Evolutionary conservation across 305 asterid species (phyloP).

Genomic region (Petunia hybrid): DNA sequence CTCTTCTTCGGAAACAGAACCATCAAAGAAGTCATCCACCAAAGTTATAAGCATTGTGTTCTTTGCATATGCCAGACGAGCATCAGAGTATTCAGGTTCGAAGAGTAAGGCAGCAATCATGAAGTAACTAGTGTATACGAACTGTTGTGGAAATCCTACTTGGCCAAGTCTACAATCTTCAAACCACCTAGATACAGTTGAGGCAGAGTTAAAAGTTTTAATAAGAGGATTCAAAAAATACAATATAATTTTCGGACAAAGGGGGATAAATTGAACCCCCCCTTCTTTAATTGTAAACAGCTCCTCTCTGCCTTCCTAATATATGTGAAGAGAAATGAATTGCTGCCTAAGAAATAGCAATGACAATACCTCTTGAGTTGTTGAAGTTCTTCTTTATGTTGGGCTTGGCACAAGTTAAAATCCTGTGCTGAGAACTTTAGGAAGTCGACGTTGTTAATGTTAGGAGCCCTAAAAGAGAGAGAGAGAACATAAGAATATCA

Average conservation of each 20-base stretch:
- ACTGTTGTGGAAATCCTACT: constrained; percentile 37
- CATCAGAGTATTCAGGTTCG: background rate
- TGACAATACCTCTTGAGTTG: too few species aligned
- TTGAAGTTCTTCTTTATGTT: too few species aligned
- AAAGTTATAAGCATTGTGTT: constrained; percentile 36
- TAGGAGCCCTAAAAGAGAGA: too few species aligned
- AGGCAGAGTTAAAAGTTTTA: too few species aligned
- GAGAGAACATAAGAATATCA: too few species aligned
- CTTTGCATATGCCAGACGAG: constrained; percentile 44
- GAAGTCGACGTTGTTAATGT: too few species aligned
- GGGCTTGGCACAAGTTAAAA: too few species aligned
- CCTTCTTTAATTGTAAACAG: background rate
- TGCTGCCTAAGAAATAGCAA: too few species aligned
- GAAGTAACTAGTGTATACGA: constrained; percentile 32
- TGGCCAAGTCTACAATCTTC: constrained; percentile 43
- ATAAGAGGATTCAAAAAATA: background rate
- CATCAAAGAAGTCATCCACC: constrained; percentile 51
- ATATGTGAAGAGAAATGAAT: background rate
- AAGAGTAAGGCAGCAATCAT: constrained; percentile 40
- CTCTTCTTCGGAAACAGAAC: constrained; percentile 48
- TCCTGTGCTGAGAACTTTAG: too few species aligned
- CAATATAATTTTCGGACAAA: background rate
- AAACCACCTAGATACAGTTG: constrained; percentile 31
- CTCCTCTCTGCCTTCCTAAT: background rate
- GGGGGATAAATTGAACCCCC: too few species aligned